Base-by-base conservation (phyloP, 1,284 basidiomycete genomes). In the Vanrija pseudolonga region DNA sequence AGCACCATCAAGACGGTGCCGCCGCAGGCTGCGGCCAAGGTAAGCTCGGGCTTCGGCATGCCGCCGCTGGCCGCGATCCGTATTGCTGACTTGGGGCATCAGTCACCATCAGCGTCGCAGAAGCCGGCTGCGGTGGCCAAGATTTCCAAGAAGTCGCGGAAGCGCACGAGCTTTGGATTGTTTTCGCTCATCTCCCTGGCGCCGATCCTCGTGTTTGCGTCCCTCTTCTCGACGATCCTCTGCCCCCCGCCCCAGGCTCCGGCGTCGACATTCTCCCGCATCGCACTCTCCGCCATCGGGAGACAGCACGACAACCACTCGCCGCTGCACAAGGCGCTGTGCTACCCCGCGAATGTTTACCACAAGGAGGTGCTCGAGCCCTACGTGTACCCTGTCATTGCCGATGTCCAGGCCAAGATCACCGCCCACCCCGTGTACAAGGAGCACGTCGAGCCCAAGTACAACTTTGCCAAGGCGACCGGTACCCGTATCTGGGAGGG, bases 341-440 rank as follows among this genome's bases (percentile, higher is more conserved):
- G 73, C 47, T 72, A 73, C 56, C 73, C 73, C 8, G 54, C 73
- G 22, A 71, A 73, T 56, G 62, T 68, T 15, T 74, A 74, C 55
- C 66, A 70, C 46, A 47, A 55, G 6, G 57, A 65, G 18, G 59
- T 74, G 36, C 63, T 74, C 23, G 51, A 68, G 47, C 68, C 68
- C 0, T 69, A 69, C 46, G 53, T 71, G 36, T 68, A 69, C 54
- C 68, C 68, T 17, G 46, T 53, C 9, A 32, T 71, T 6, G 67
- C 63, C 24, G 59, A 68, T 22, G 54, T 52, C 18, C 61, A 65
- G 44, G 32, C 49, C n/a, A 53, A 59, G 49, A 37, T 66, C 11
- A 40, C 57, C 20, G 20, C 59, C 12, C 61, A 62, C 32, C 65
- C 68, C 9, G 36, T 66, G 8, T 72, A 69, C 56, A 50, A 50